Percentiles rank a stretch among this genome's conserved stretches.
Conservation (phyloP, 1,139 yeast genomes). For the Scheffersomyces cryptocercus region DNA sequence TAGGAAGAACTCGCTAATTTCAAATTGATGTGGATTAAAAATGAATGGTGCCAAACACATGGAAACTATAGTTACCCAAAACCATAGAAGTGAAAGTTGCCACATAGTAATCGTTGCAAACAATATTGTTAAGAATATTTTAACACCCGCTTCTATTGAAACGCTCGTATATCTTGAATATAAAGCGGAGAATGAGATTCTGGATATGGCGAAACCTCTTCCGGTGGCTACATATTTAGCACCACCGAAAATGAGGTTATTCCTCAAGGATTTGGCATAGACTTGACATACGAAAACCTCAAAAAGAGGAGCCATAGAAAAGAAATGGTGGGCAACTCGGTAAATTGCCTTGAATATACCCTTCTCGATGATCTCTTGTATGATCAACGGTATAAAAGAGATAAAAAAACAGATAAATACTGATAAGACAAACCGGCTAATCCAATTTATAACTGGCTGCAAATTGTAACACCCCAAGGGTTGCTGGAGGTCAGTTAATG, state of each 20-base stretch:
- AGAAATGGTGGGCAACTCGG: conserved; percentile 62
- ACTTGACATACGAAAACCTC: conserved; percentile 88
- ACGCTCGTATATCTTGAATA: conserved; percentile 65
- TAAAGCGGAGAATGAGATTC: conserved; percentile 59
- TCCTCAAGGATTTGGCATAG: conserved; percentile 68
- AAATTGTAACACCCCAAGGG: conserved; percentile 80
- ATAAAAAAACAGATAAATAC: conserved; percentile 83
- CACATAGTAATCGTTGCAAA: conserved; percentile 71
- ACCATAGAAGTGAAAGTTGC: conserved; percentile 80
- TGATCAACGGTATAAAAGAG: conserved; percentile 74
- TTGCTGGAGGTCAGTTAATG: conserved; percentile 57
- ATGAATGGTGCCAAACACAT: conserved; percentile 76
- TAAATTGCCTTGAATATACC: conserved; percentile 65
- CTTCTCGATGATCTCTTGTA: conserved; percentile 79
- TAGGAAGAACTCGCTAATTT: conserved; percentile 63
- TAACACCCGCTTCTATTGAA: conserved; percentile 67
- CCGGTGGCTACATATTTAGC: conserved; percentile 86
- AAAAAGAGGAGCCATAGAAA: conserved; percentile 78
- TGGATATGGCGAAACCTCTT: conserved; percentile 76
- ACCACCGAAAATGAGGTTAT: conserved; percentile 77
- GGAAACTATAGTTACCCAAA: conserved; percentile 74
- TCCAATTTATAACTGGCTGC: conserved; percentile 77
- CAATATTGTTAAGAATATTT: conserved; percentile 55
- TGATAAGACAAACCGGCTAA: conserved; percentile 74
- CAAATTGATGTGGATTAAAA: conserved; percentile 86